Evolutionary conservation across 768 basidiomycete species (phyloP).

Genomic region (Myochromella boudieri): DNA sequence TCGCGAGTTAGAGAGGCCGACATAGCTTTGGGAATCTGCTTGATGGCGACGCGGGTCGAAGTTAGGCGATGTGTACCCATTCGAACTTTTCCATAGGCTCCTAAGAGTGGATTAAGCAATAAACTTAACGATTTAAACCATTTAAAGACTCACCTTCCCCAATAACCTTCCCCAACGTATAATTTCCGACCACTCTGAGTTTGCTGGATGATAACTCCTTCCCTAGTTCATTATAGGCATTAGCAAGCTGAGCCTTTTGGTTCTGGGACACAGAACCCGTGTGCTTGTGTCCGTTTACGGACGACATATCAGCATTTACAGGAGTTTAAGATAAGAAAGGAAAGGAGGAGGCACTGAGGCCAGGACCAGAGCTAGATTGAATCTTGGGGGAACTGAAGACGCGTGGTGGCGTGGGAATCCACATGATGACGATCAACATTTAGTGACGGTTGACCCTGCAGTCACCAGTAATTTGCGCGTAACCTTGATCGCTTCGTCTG

Average conservation of each 20-base stretch:
- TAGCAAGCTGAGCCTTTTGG: slow-evolving; percentile 86
- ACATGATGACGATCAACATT: neutral
- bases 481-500: too few species aligned
- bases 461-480: too few species aligned
- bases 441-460: too few species aligned
- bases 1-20: slow-evolving; percentile 92
- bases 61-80: slow-evolving; percentile 93
- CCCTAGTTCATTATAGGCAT: slow-evolving; percentile 95
- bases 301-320: slow-evolving; percentile 47
- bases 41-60: slow-evolving; percentile 90
- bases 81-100: slow-evolving; percentile 94
- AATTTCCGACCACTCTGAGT: slow-evolving; percentile 91
- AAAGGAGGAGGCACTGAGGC: slow-evolving; percentile 35
- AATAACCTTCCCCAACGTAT: slow-evolving; percentile 90
- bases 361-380: slow-evolving; percentile 14
- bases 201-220: slow-evolving; percentile 92
- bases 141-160: slow-evolving; percentile 74
- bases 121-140: slow-evolving; percentile 5
- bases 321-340: slow-evolving; percentile 30
- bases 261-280: slow-evolving; percentile 67
- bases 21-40: slow-evolving; percentile 95
- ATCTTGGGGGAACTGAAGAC: slow-evolving; percentile 4
- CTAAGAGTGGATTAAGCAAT: slow-evolving; percentile 37
- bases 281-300: slow-evolving; percentile 57
- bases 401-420: slow-evolving; percentile 17